Evolutionary conservation across 1,284 basidiomycete species (phyloP).

Genomic region (Pseudomicrostroma phylloplanum): DNA sequence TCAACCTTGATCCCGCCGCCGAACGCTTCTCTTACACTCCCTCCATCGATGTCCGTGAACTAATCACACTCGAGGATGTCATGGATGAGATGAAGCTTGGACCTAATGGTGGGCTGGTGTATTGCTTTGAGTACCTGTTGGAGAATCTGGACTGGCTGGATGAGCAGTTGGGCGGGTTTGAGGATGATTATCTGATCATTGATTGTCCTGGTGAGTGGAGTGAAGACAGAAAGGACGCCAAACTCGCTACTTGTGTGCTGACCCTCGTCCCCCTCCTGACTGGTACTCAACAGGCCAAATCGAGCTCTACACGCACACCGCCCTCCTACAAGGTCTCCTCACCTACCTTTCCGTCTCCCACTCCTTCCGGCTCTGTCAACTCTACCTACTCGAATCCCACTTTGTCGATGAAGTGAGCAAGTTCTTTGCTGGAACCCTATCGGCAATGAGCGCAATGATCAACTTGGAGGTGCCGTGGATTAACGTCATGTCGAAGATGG

Average conservation of each 20-base stretch:
- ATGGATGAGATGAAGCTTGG: slow-evolving; percentile 94
- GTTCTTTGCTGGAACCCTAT: slow-evolving; percentile 96
- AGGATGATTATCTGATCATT: slow-evolving; percentile 94
- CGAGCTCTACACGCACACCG: slow-evolving; percentile 96
- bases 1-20: slow-evolving; percentile 96
- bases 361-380: slow-evolving; percentile 47
- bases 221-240: slow-evolving; percentile 1
- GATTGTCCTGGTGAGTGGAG: slow-evolving; percentile 77
- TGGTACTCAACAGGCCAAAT: slow-evolving; percentile 68
- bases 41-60: slow-evolving; percentile 85
- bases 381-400: slow-evolving; percentile 90
- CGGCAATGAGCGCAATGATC: slow-evolving; percentile 98
- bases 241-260: neutral
- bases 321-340: slow-evolving; percentile 83
- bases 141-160: slow-evolving; percentile 99
- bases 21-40: slow-evolving; percentile 90
- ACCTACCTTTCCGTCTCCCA: slow-evolving; percentile 54
- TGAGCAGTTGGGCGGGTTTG: slow-evolving; percentile 81
- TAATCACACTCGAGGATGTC: slow-evolving; percentile 88
- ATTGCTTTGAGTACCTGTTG: slow-evolving; percentile 98
- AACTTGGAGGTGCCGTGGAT: slow-evolving; percentile 94
- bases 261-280: neutral
- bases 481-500: slow-evolving; percentile 99
- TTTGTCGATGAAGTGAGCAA: slow-evolving; percentile 73
- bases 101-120: slow-evolving; percentile 92